A percentile compares a stretch with the other conserved stretches of the same genome.
Conservation (phyloP, 1,139 yeast genomes). For the Hansenula sp. region DNA sequence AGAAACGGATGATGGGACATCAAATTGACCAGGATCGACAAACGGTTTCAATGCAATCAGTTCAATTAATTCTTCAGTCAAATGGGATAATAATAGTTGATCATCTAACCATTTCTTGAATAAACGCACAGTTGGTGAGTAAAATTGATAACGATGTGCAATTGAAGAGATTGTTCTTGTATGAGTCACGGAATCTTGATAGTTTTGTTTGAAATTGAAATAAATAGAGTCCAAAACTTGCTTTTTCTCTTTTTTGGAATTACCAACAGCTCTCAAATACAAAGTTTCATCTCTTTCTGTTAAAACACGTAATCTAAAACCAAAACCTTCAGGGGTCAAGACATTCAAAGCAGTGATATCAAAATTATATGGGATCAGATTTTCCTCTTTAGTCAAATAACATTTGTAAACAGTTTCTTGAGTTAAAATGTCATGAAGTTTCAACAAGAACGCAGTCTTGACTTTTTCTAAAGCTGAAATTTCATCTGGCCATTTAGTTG, state of each 20-base stretch:
- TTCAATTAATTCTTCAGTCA: constrained; percentile 78
- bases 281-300: constrained; percentile 81
- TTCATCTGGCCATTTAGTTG: constrained; percentile 96
- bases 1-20: constrained; percentile 72
- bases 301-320: constrained; percentile 68
- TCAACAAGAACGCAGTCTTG: constrained; percentile 82
- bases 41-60: constrained; percentile 79
- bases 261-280: constrained; percentile 64
- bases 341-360: constrained; percentile 58
- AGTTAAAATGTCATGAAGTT: constrained; percentile 57
- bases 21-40: constrained; percentile 81
- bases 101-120: constrained; percentile 89
- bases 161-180: constrained; percentile 72
- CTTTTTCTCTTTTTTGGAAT: constrained; percentile 55
- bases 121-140: constrained; percentile 76
- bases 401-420: constrained; percentile 52
- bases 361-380: constrained; percentile 58
- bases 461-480: constrained; percentile 79
- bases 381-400: constrained; percentile 57
- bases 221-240: constrained; percentile 59
- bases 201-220: constrained; percentile 62
- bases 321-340: constrained; percentile 83
- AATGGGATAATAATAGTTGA: constrained; percentile 59
- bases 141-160: constrained; percentile 69
- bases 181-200: constrained; percentile 72